Conservation (phyloP, 371 early-diverging fungal species). For the Smittium culicis region DNA sequence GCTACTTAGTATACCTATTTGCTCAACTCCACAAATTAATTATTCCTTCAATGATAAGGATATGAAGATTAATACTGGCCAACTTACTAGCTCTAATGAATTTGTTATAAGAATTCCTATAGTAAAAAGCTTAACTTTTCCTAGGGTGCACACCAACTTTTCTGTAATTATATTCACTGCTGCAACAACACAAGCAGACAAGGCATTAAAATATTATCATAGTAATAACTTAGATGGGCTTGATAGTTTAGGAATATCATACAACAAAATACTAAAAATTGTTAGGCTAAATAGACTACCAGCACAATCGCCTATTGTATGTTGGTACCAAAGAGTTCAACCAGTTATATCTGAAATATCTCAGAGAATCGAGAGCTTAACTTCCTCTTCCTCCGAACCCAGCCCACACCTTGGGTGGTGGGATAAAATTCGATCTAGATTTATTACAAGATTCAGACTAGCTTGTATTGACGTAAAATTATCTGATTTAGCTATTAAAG, state of each 20-base stretch:
- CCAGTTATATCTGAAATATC: slow-evolving; percentile 31
- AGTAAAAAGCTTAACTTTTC: slow-evolving; percentile 29
- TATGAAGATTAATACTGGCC: slow-evolving; percentile 11
- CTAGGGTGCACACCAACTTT: slow-evolving; percentile 14
- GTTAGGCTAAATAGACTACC: not conserved
- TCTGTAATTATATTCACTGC: slow-evolving; percentile 16
- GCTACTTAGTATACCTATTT: slow-evolving; percentile 25
- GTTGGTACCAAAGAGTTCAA: slow-evolving; percentile 33
- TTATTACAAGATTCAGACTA: slow-evolving; percentile 24
- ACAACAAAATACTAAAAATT: not conserved
- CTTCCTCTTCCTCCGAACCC: slow-evolving; percentile 29
- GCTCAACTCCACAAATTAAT: slow-evolving; percentile 9
- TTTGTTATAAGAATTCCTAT: slow-evolving; percentile 17
- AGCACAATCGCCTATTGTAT: not conserved
- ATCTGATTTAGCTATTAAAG: slow-evolving; percentile 5
- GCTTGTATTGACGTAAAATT: slow-evolving; percentile 24
- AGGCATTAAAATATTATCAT: not conserved
- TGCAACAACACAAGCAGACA: slow-evolving; percentile 7
- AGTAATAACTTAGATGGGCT: not conserved
- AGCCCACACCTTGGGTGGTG: slow-evolving; percentile 34
- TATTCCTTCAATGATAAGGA: slow-evolving; percentile 10
- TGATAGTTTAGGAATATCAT: not conserved
- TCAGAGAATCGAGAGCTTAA: slow-evolving; percentile 29
- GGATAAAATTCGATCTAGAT: slow-evolving; percentile 33
- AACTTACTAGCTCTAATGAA: slow-evolving; percentile 17